Evolutionary conservation across 768 basidiomycete species (phyloP).

Genomic region (Tricholoma flavovirens): DNA sequence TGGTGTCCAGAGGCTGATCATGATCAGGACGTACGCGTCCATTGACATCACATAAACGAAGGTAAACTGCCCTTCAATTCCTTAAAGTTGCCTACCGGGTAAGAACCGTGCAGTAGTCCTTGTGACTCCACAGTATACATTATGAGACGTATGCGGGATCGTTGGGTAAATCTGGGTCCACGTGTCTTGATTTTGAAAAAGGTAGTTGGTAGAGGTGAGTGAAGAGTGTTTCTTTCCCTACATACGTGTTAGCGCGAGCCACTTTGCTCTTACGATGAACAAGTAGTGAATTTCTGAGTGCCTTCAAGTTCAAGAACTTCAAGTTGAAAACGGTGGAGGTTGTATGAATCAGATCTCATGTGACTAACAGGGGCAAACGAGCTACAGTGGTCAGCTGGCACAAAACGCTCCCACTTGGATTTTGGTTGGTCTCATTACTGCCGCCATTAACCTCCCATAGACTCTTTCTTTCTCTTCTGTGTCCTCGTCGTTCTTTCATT

Average conservation of each 20-base stretch:
- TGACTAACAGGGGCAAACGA: slow-evolving; percentile 23
- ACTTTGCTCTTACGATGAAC: too few relatives aligned
- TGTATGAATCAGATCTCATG: slow-evolving; percentile 12
- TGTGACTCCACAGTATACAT: too few relatives aligned
- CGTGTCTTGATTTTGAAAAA: too few relatives aligned
- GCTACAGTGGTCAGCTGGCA: slow-evolving; percentile 19
- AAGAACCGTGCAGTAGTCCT: neutral
- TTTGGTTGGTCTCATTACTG: slow-evolving; percentile 13
- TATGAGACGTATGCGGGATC: too few relatives aligned
- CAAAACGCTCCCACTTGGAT: slow-evolving; percentile 19
- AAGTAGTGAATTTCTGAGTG: neutral
- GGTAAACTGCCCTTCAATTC: neutral
- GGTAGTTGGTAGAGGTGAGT: too few relatives aligned
- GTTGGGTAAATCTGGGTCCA: too few relatives aligned
- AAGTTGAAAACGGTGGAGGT: too few relatives aligned
- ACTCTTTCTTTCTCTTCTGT: slow-evolving; percentile 14
- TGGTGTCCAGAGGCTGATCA: neutral
- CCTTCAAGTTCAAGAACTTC: too few relatives aligned
- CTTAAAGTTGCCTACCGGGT: neutral
- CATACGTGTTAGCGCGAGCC: too few relatives aligned
- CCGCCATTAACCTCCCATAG: slow-evolving; percentile 16
- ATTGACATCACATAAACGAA: too few relatives aligned
- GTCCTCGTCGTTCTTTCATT: slow-evolving; percentile 10
- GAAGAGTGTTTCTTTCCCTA: too few relatives aligned
- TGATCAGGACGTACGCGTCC: neutral